Evolutionary conservation across 345 rosid genomes (phyloP).

Genomic region (Rhizophora apiculata): DNA sequence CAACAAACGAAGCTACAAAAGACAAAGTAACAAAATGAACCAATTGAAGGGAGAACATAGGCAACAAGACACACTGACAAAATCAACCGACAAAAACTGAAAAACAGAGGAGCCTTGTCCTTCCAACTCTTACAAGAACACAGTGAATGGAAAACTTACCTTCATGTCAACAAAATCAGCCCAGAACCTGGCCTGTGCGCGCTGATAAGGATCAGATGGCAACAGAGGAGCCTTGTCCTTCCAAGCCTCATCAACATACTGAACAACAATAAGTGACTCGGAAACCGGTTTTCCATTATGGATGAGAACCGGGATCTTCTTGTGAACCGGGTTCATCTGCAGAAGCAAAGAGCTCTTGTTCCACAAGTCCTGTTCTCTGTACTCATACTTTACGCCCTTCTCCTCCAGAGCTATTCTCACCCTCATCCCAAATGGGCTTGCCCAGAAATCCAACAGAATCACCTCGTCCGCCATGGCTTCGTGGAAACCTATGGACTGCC

Average conservation of each 20-base stretch:
- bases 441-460: neutral
- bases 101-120: neutral
- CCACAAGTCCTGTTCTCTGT: neutral
- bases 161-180: neutral
- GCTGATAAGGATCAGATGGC: neutral
- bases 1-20: too few species aligned
- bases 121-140: neutral
- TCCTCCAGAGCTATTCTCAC: neutral
- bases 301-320: neutral
- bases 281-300: neutral
- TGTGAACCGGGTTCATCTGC: slow-evolving; percentile 1
- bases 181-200: slow-evolving; percentile 2
- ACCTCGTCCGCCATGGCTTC: slow-evolving; percentile 1
- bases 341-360: neutral
- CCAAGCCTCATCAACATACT: neutral
- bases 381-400: neutral
- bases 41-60: neutral
- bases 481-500: too few species aligned
- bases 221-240: neutral
- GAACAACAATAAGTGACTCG: neutral
- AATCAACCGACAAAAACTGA: neutral
- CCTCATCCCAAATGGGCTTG: neutral
- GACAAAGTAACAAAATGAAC: neutral
- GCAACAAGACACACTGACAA: neutral
- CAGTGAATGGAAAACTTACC: neutral